Base-by-base conservation (phyloP, 192 early-diverging fungal species). In the Podila epigama region DNA sequence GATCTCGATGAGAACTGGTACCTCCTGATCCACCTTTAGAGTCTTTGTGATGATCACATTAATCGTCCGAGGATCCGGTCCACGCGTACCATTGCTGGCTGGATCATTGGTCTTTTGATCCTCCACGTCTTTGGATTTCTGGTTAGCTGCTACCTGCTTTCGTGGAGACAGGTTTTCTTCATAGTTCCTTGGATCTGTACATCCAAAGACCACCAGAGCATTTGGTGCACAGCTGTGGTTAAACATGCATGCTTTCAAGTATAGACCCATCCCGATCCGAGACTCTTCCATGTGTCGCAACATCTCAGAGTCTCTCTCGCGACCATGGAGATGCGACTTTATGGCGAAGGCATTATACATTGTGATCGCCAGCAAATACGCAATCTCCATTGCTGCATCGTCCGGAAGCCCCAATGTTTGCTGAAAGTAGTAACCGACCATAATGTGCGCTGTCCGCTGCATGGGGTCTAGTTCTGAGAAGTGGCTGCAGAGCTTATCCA, bases 171-270 rank as follows among this genome's bases (percentile, higher is more conserved):
- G 15, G 40, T 56, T 16, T 31, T 48, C 5, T 27, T 52, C 41
- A 50, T 68, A 16, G 11, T 32, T 53, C 6, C 25, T 18, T 22
- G 44, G n/a, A 22, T 48, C 44, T 18, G 44, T 48, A 48, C 44
- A 48, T 5, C 73, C 73, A 48, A 77, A 77, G 18, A 77, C 66
- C 5, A 58, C 66, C 55, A 77, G 68, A 1, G 73, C 73, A 29
- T 68, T 68, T 2, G 73, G 73, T 9, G 66, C 66, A 54, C 73
- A 77, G 51, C 73, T 77, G 36, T 77, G 73, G 51, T 77, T 77
- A 32, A 77, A 77, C 55, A 77, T 68, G 28, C 66, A 77, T 12
- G 73, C 66, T 4, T 68, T 28, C 29, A 68, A n/a, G 7, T 77
- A 77, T 1, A 77, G 32, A 9, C 53, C 73, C 22, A 66, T 68